phyloP scores from a whole-genome alignment of 2,329 filamentous ascomycete genomes.

The Byssochlamys sp. region DNA sequence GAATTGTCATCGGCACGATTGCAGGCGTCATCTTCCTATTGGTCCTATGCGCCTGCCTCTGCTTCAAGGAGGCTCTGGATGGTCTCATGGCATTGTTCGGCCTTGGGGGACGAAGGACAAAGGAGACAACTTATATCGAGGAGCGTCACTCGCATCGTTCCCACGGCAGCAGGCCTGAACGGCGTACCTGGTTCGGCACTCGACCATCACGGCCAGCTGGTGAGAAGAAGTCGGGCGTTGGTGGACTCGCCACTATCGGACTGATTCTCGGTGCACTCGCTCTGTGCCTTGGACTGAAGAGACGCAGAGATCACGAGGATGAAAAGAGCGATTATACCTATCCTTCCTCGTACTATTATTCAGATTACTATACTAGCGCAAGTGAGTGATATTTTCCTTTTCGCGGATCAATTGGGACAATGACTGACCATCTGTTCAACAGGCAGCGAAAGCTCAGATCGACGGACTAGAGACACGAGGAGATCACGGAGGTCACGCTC shows the following conservation, averaged over 20 bases:
- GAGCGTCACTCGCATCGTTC: constrained; percentile 28
- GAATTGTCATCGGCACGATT: constrained; percentile 42
- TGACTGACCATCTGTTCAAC: constrained; percentile 3
- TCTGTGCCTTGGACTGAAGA: constrained; percentile 37
- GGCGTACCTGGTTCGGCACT: constrained; percentile 34
- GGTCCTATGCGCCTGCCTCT: constrained; percentile 36
- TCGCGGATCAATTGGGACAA: neutral
- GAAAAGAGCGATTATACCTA: constrained; percentile 31
- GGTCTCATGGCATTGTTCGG: constrained; percentile 35
- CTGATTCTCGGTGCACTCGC: constrained; percentile 36
- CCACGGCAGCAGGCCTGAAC: constrained; percentile 19
- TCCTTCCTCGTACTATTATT: constrained; percentile 34
- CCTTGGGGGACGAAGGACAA: constrained; percentile 26
- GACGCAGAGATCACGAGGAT: constrained; percentile 28
- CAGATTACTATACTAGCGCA: constrained; percentile 32
- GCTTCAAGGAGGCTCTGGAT: constrained; percentile 33
- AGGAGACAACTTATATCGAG: constrained; percentile 32
- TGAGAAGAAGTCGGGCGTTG: constrained; percentile 30
- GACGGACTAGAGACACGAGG: constrained; percentile 24
- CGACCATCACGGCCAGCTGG: constrained; percentile 23
- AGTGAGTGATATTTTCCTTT: constrained; percentile 22
- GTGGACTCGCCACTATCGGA: constrained; percentile 33
- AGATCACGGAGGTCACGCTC: constrained; percentile 1
- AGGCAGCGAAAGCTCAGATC: constrained; percentile 38
- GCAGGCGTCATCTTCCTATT: constrained; percentile 36